A percentile compares a stretch with the other conserved stretches of the same genome.
Conservation (phyloP, 1,284 basidiomycete species). For the Ceratobasidium papillatum region DNA sequence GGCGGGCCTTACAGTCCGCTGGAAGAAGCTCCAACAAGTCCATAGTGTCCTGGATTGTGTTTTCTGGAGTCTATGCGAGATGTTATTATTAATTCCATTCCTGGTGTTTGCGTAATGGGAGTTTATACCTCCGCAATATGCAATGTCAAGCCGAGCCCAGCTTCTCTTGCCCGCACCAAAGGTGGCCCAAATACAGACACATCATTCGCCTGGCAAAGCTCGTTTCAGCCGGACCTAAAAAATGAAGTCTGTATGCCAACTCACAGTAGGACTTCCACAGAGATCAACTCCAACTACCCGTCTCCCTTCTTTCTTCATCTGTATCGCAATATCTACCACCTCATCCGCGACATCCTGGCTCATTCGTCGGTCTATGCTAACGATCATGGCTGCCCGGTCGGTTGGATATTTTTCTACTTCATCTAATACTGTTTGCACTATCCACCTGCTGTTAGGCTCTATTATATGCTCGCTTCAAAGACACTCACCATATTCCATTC, state of each 20-base stretch:
- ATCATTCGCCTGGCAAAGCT: slow-evolving; percentile 49
- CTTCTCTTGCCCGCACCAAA: slow-evolving; percentile 64
- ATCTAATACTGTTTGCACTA: slow-evolving; percentile 73
- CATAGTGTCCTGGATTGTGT: slow-evolving; percentile 67
- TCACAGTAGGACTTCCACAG: slow-evolving; percentile 73
- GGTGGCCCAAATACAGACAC: slow-evolving; percentile 62
- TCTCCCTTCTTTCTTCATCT: slow-evolving; percentile 64
- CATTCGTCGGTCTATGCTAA: slow-evolving; percentile 80
- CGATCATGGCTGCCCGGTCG: slow-evolving; percentile 65
- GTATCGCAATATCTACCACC: slow-evolving; percentile 65
- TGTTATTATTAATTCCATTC: not conserved
- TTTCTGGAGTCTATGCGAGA: slow-evolving; percentile 58
- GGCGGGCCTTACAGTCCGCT: slow-evolving; percentile 51
- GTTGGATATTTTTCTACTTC: slow-evolving; percentile 67
- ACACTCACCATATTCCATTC: slow-evolving; percentile 42
- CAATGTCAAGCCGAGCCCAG: slow-evolving; percentile 72
- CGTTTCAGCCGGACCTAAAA: not conserved
- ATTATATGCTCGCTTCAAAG: not conserved
- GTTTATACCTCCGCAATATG: slow-evolving; percentile 78
- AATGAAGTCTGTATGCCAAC: slow-evolving; percentile 40
- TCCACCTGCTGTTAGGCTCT: slow-evolving; percentile 61
- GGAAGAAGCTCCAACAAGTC: slow-evolving; percentile 68
- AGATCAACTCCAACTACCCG: slow-evolving; percentile 81
- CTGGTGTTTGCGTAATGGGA: not conserved
- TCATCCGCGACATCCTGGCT: slow-evolving; percentile 59